Evolutionary conservation across 352 stramenopile species (phyloP).

Genomic region (Phytophthora idaei): DNA sequence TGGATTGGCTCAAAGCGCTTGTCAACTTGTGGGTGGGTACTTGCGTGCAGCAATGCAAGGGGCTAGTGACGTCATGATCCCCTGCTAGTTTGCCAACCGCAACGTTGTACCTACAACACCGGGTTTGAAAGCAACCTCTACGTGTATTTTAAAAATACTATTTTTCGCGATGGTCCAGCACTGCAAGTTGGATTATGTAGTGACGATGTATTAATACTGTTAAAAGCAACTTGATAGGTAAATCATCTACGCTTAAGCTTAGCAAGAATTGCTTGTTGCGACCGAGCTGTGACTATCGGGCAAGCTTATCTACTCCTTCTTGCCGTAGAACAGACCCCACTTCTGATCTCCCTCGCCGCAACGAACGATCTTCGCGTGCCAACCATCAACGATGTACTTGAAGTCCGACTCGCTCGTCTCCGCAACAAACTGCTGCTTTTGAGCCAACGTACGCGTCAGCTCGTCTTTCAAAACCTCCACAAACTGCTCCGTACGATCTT

Average conservation of each 20-base stretch:
- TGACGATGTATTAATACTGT: too few relatives aligned
- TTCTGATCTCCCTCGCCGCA: slow-evolving; percentile 76
- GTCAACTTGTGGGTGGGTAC: not conserved
- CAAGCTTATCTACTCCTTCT: slow-evolving; percentile 44
- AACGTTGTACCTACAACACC: too few relatives aligned
- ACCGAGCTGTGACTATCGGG: too few relatives aligned
- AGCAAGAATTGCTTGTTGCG: too few relatives aligned
- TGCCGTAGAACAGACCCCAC: slow-evolving; percentile 75
- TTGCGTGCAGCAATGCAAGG: too few relatives aligned
- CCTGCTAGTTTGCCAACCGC: slow-evolving; percentile 1
- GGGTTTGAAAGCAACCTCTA: too few relatives aligned
- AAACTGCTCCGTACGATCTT: slow-evolving; percentile 77
- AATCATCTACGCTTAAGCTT: too few relatives aligned
- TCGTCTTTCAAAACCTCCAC: slow-evolving; percentile 70
- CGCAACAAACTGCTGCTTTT: slow-evolving; percentile 69
- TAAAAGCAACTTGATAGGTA: too few relatives aligned
- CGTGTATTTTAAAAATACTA: too few relatives aligned
- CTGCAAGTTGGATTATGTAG: too few relatives aligned
- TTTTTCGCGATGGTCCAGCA: too few relatives aligned
- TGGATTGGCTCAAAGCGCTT: slow-evolving; percentile 17
- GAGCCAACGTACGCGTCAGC: slow-evolving; percentile 54
- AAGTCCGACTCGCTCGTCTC: slow-evolving; percentile 75
- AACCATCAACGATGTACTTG: slow-evolving; percentile 70
- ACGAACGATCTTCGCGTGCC: slow-evolving; percentile 70
- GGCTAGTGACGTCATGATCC: slow-evolving; percentile 19